Percentiles rank a stretch among this genome's conserved stretches.
Evolutionary conservation across 139 green algal species (phyloP).

Genomic region (Coelastrella sp.): DNA sequence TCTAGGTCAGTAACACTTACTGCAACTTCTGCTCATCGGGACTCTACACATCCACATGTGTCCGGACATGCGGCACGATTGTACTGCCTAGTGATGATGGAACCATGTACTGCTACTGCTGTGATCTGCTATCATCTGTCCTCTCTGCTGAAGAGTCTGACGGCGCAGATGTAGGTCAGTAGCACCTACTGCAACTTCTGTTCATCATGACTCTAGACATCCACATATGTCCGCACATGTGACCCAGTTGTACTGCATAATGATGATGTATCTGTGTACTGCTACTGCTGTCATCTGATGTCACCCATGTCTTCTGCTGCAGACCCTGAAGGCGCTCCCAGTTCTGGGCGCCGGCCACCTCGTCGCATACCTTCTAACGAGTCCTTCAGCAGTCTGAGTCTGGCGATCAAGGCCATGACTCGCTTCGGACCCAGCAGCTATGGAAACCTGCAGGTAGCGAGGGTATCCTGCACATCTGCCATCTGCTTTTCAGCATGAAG

Average conservation of each 20-base stretch:
- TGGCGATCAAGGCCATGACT: constrained; percentile 58
- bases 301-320: not conserved
- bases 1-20: constrained; percentile 17
- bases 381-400: constrained; percentile 37
- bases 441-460: constrained; percentile 36
- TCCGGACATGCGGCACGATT: too few relatives aligned
- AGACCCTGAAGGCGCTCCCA: not conserved
- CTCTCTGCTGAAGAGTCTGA: too few relatives aligned
- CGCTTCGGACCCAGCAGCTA: constrained; percentile 48
- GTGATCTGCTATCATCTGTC: too few relatives aligned
- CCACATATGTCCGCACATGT: not conserved
- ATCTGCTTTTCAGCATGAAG: too few relatives aligned
- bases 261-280: too few relatives aligned
- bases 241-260: too few relatives aligned
- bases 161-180: constrained; percentile 32
- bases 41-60: not conserved
- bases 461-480: not conserved
- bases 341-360: not conserved
- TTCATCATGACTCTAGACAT: not conserved
- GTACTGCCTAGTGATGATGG: too few relatives aligned
- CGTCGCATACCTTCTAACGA: constrained; percentile 19
- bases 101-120: too few relatives aligned
- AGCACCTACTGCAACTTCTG: too few relatives aligned
- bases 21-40: not conserved
- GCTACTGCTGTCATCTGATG: not conserved